Evolutionary conservation across 192 early-diverging fungal species (phyloP).

Genomic region (Coemansia asiatica): DNA sequence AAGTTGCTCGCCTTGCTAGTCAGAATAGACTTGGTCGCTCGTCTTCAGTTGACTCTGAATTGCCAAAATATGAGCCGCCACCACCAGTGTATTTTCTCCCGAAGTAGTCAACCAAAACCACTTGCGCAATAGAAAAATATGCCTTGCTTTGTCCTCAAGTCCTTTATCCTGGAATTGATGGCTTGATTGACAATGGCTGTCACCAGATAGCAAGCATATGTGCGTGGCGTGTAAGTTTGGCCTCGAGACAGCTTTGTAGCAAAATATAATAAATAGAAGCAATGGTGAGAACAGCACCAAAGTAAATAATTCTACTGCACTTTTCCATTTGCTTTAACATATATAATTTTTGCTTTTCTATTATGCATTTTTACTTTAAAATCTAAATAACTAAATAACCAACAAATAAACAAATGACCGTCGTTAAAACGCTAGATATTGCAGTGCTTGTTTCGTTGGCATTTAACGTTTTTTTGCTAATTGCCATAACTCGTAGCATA

Average conservation of each 20-base stretch:
- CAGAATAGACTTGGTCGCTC: neutral
- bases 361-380: neutral
- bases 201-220: neutral
- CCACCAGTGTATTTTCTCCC: conserved; percentile 28
- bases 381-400: too few relatives aligned
- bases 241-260: neutral
- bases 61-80: conserved; percentile 41
- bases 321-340: conserved; percentile 4
- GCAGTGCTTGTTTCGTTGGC: conserved; percentile 31
- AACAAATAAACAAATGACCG: conserved; percentile 19
- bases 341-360: neutral
- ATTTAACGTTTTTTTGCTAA: conserved; percentile 33
- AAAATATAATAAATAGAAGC: neutral
- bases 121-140: neutral
- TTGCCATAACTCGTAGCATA: conserved; percentile 20
- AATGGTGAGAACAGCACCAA: too few relatives aligned
- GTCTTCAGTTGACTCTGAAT: conserved; percentile 7
- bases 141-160: neutral
- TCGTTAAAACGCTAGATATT: conserved; percentile 24
- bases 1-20: neutral
- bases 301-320: too few relatives aligned
- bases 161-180: neutral
- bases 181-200: neutral
- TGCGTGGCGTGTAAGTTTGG: neutral
- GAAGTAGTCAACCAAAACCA: conserved; percentile 9